phyloP scores from a whole-genome alignment of 345 rosid genomes.

The Durio zibethinus region DNA sequence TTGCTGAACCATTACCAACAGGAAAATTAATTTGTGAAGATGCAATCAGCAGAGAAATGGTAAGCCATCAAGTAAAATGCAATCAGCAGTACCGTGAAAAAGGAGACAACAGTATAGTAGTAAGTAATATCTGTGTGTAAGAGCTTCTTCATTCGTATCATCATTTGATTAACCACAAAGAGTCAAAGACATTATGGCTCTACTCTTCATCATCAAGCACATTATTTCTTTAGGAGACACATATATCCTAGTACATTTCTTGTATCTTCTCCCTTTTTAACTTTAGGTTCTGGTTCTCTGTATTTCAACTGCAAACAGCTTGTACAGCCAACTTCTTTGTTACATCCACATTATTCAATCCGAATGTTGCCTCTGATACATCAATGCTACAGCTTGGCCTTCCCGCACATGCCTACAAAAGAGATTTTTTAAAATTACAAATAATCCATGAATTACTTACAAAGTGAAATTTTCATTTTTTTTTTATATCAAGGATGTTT shows the following conservation, averaged over 20 bases:
- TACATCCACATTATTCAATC: conserved; percentile 9
- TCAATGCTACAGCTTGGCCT: conserved; percentile 22
- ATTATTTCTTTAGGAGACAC: neutral
- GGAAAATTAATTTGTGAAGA: neutral
- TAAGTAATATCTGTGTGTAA: no score
- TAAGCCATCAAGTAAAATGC: no score
- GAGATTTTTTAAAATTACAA: neutral
- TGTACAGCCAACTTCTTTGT: conserved; percentile 33
- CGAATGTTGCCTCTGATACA: conserved; percentile 31
- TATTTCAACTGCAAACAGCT: conserved; percentile 22
- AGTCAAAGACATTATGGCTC: neutral
- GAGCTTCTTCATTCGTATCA: neutral
- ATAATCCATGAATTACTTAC: neutral
- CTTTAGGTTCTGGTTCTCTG: neutral
- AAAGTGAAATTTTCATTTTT: neutral
- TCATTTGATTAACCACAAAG: neutral
- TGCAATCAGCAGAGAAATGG: neutral
- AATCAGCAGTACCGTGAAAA: no score
- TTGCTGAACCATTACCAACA: no score
- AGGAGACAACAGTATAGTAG: neutral
- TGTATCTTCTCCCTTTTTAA: neutral
- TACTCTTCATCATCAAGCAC: neutral
- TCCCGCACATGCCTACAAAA: conserved; percentile 30
- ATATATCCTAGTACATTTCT: neutral
- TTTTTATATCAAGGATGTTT: neutral